A percentile compares a stretch with the other conserved stretches of the same genome.
Evolutionary conservation across 2,329 filamentous ascomycete species (phyloP).

Genomic region (Diaporthe velutina): DNA sequence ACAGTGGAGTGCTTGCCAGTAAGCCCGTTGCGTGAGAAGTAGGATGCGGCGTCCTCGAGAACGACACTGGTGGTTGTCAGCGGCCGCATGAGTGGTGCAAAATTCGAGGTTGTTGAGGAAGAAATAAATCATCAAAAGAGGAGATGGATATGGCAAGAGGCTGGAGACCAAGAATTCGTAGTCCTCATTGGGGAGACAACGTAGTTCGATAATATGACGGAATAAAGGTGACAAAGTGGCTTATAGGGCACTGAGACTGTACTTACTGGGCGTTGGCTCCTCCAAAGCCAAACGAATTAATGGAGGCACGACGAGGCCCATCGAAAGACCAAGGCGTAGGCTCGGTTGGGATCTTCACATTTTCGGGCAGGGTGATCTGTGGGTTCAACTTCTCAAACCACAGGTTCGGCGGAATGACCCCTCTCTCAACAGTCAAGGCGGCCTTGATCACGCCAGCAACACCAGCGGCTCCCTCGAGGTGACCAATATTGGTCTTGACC

Average conservation of each 20-base stretch:
- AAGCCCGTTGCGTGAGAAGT: conserved; percentile 2
- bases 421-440: neutral
- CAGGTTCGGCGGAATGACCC: conserved; percentile 44
- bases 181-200: neutral
- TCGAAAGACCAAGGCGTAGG: neutral
- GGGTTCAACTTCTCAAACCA: conserved; percentile 42
- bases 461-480: conserved; percentile 25
- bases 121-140: too few species aligned
- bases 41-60: conserved; percentile 15
- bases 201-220: neutral
- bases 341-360: conserved; percentile 11
- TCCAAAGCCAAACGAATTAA: conserved; percentile 25
- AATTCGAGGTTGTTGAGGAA: neutral
- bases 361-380: neutral
- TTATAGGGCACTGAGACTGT: neutral
- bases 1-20: neutral
- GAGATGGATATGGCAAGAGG: too few species aligned
- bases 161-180: neutral
- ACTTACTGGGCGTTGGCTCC: conserved; percentile 1
- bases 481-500: conserved; percentile 46
- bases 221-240: neutral
- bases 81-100: neutral
- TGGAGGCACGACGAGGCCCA: neutral
- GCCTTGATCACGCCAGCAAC: conserved; percentile 31
- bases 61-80: conserved; percentile 43